Evolutionary conservation across 495 filamentous ascomycete genomes (phyloP).

Genomic region (Acidomyces sp.): DNA sequence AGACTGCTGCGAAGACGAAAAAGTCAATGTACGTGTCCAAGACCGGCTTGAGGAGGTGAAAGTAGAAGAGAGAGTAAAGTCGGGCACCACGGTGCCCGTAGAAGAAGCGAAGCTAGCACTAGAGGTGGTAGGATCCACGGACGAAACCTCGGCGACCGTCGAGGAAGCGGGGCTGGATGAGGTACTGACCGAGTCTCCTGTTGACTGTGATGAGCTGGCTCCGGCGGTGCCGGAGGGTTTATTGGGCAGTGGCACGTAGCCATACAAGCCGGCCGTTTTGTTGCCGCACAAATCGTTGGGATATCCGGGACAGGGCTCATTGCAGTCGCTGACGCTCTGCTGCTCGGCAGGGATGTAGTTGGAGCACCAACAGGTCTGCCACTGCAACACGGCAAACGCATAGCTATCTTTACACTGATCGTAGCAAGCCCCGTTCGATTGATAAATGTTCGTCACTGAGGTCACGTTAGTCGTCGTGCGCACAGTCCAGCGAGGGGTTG

Average conservation of each 20-base stretch:
- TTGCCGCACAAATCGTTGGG: slow-evolving; percentile 52
- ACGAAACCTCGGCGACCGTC: background rate
- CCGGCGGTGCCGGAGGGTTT: slow-evolving; percentile 37
- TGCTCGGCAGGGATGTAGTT: slow-evolving; percentile 47
- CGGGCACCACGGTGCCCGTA: background rate
- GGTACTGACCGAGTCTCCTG: slow-evolving; percentile 8
- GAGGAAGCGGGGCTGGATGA: background rate
- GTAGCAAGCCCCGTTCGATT: slow-evolving; percentile 53
- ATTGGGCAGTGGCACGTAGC: slow-evolving; percentile 41
- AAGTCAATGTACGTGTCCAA: background rate
- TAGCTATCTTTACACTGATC: slow-evolving; percentile 41
- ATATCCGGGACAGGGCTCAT: slow-evolving; percentile 52
- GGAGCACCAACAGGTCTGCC: slow-evolving; percentile 60
- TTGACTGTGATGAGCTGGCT: background rate
- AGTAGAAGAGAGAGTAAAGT: too few relatives aligned
- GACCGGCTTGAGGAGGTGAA: background rate
- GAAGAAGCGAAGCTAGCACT: background rate
- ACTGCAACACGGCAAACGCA: slow-evolving; percentile 56
- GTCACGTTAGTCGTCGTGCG: too few relatives aligned
- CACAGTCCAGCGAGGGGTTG: too few relatives aligned
- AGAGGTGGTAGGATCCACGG: background rate
- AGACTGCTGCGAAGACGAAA: slow-evolving; percentile 3
- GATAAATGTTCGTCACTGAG: slow-evolving; percentile 44
- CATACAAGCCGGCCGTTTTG: slow-evolving; percentile 39
- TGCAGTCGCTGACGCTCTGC: slow-evolving; percentile 37